Conservation (phyloP, 2,329 filamentous ascomycete species). For the Elsinoe perseae region DNA sequence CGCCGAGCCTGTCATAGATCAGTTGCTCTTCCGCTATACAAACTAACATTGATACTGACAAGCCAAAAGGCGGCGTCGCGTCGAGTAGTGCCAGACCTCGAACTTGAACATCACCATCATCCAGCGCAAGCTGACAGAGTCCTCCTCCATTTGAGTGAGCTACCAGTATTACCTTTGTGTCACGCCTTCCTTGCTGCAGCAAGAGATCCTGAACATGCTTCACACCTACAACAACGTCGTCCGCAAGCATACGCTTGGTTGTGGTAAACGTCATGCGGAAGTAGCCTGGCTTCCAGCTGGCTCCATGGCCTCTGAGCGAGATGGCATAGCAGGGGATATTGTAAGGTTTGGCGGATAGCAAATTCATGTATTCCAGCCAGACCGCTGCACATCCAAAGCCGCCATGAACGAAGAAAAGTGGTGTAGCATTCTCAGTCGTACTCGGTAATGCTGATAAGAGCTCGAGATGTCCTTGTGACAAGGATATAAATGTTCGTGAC, state of each 20-base stretch:
- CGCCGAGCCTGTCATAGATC: conserved; percentile 24
- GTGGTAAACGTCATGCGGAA: conserved; percentile 1
- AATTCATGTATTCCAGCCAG: conserved; percentile 3
- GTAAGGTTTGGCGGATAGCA: background rate
- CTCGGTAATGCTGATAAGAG: background rate
- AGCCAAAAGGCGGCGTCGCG: conserved; percentile 2
- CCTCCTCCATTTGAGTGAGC: conserved; percentile 4
- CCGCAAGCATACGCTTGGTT: background rate
- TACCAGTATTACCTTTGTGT: background rate
- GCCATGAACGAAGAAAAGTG: conserved; percentile 4
- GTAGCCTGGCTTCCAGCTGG: conserved; percentile 11
- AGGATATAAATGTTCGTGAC: background rate
- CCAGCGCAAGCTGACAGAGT: background rate
- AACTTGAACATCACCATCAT: conserved; percentile 5
- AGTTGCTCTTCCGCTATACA: background rate
- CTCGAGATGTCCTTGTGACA: conserved; percentile 5
- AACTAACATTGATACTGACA: background rate
- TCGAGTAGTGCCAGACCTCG: background rate
- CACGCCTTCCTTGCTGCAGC: background rate
- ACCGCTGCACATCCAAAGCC: conserved; percentile 1
- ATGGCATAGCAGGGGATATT: conserved; percentile 6
- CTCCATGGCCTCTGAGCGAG: background rate
- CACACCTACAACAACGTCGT: background rate
- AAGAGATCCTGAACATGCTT: background rate
- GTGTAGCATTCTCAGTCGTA: background rate